Percentiles rank a stretch among this genome's conserved stretches.
Conservation (phyloP, 805 yeast species). For the Pichia thaimueangensis region DNA sequence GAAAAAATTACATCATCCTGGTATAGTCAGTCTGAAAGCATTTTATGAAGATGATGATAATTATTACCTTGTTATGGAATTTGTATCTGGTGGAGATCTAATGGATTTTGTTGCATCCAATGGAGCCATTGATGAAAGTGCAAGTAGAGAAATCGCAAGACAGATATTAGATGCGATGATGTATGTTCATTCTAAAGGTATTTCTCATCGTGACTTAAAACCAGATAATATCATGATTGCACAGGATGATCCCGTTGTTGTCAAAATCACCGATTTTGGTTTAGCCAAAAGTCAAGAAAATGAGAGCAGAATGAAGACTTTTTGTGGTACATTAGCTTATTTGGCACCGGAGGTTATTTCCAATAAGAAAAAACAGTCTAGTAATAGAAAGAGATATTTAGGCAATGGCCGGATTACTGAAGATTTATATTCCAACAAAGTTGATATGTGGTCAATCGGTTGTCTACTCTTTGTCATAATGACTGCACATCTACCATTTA, state of each 20-base stretch:
- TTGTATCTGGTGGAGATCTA: conserved; percentile 91
- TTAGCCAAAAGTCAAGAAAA: conserved; percentile 84
- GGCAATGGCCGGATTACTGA: conserved; percentile 30
- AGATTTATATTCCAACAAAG: conserved; percentile 67
- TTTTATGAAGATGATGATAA: conserved; percentile 77
- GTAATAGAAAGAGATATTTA: conserved; percentile 23
- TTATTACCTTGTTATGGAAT: conserved; percentile 91
- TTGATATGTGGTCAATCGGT: conserved; percentile 97
- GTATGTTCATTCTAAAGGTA: conserved; percentile 84
- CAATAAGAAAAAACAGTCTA: conserved; percentile 34
- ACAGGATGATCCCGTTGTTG: conserved; percentile 81
- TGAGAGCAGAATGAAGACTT: conserved; percentile 85
- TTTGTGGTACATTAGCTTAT: conserved; percentile 95
- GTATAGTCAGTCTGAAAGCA: conserved; percentile 76
- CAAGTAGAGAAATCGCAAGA: conserved; percentile 76
- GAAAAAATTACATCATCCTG: conserved; percentile 71
- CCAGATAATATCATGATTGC: conserved; percentile 93
- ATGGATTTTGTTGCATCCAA: conserved; percentile 96
- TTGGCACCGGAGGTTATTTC: conserved; percentile 90
- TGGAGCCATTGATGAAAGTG: conserved; percentile 88
- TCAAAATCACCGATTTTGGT: conserved; percentile 96
- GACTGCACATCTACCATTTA: conserved; percentile 92
- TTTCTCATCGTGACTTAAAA: conserved; percentile 92
- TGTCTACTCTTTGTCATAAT: conserved; percentile 87
- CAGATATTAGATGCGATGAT: conserved; percentile 80